Evolutionary conservation across 225 moss, liverwort and hornwort species (phyloP).

Genomic region (Bryoerythrophyllum caledonicum): DNA sequence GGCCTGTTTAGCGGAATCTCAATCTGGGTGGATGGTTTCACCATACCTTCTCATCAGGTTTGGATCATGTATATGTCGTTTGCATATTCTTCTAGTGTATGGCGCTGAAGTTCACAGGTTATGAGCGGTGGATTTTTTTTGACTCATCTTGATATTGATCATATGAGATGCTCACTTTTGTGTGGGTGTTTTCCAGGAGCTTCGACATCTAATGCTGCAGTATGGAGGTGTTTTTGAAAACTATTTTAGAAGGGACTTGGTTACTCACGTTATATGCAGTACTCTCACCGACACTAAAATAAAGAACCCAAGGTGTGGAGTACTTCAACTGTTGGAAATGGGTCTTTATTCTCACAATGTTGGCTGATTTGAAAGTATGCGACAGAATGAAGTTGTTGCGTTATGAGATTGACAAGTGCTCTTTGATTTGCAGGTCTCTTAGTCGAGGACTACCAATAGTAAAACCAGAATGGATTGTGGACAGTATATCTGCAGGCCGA

Average conservation of each 20-base stretch:
- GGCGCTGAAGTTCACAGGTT: neutral
- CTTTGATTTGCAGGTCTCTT: slow-evolving; percentile 59
- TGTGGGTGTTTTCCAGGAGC: slow-evolving; percentile 54
- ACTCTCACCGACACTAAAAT: slow-evolving; percentile 98
- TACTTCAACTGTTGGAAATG: slow-evolving; percentile 8
- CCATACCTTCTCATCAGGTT: slow-evolving; percentile 97
- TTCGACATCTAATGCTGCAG: slow-evolving; percentile 90
- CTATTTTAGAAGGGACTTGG: slow-evolving; percentile 86
- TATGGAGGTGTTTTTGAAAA: slow-evolving; percentile 95
- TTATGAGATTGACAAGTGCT: slow-evolving; percentile 16
- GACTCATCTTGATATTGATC: neutral
- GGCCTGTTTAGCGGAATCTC: slow-evolving; percentile 84
- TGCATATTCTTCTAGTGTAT: neutral
- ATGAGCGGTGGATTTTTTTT: neutral
- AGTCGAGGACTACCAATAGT: slow-evolving; percentile 98
- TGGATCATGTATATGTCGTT: slow-evolving; percentile 4
- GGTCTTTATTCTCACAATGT: slow-evolving; percentile 4
- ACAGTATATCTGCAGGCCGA: slow-evolving; percentile 79
- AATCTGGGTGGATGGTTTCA: slow-evolving; percentile 97
- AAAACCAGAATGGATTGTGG: slow-evolving; percentile 93
- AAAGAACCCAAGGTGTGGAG: slow-evolving; percentile 78
- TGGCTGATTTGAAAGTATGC: slow-evolving; percentile 14
- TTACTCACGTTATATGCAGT: slow-evolving; percentile 95
- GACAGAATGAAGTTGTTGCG: slow-evolving; percentile 14
- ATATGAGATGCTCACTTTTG: neutral